These are phyloP conservation scores for Aphanoascus verrucosus DNA, from an alignment of 2,329 filamentous ascomycete genomes.

Conservation along the genomic window DNA sequence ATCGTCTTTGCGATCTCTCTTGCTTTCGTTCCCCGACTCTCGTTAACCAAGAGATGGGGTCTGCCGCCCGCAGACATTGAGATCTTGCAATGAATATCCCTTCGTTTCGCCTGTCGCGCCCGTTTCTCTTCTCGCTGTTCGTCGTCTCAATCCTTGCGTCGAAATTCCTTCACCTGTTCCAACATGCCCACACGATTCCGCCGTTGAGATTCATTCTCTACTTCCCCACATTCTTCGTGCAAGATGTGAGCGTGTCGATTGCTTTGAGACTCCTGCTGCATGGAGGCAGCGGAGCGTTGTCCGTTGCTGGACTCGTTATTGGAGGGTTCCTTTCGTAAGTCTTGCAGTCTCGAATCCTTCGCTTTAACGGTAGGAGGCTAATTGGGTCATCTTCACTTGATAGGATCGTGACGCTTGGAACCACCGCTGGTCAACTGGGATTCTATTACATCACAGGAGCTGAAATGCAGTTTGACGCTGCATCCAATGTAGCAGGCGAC, in stretches of 20 bases:
- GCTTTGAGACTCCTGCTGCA: constrained; percentile 20
- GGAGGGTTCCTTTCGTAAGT: constrained; percentile 21
- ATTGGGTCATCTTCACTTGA: neutral
- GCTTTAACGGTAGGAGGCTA: neutral
- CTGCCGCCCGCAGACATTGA: constrained; percentile 1
- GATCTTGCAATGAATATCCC: constrained; percentile 17
- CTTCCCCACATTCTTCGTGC: constrained; percentile 25
- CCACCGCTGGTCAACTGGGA: constrained; percentile 23
- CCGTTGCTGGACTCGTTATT: constrained; percentile 16
- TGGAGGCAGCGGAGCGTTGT: constrained; percentile 12
- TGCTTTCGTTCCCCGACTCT: neutral
- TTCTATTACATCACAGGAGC: constrained; percentile 27
- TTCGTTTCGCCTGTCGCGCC: constrained; percentile 19
- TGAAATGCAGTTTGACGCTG: constrained; percentile 26
- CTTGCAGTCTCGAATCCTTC: neutral
- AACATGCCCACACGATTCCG: constrained; percentile 21
- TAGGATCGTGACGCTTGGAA: constrained; percentile 20
- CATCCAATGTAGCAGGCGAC: constrained; percentile 23
- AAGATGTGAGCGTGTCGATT: constrained; percentile 21
- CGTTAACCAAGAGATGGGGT: constrained; percentile 13
- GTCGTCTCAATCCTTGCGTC: constrained; percentile 21
- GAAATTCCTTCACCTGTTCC: constrained; percentile 23
- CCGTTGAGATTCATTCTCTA: constrained; percentile 20
- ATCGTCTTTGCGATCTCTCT: neutral
- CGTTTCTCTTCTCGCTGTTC: constrained; percentile 22